phyloP scores from a whole-genome alignment of 176 grass and related monocot species.

The Raddia guianensis region DNA sequence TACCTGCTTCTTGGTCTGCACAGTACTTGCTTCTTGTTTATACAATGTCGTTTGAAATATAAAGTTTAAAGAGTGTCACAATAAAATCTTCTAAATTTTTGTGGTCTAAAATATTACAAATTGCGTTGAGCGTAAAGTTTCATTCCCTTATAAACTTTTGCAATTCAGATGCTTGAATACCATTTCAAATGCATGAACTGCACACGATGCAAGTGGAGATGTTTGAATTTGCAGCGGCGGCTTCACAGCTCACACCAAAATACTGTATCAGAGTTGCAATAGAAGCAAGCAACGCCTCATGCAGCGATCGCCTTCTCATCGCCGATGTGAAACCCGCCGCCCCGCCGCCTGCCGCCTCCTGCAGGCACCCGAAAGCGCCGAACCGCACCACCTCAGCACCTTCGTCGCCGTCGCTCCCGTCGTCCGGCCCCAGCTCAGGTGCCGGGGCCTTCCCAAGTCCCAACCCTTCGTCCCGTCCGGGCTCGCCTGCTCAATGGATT shows the following conservation, averaged over 20 bases:
- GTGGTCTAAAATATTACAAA: background rate
- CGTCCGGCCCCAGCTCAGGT: background rate
- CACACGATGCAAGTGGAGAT: background rate
- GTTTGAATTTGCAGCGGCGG: background rate
- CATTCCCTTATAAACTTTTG: background rate
- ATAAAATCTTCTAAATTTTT: too few relatives aligned
- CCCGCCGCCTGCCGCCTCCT: background rate
- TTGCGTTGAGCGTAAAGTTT: background rate
- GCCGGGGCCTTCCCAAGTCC: background rate
- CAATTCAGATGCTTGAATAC: background rate
- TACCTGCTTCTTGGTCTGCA: slow-evolving; percentile 6
- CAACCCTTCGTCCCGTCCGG: background rate
- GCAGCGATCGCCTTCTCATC: background rate
- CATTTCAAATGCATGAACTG: background rate
- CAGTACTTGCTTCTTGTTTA: too few relatives aligned
- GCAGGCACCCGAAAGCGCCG: background rate
- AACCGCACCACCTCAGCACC: background rate
- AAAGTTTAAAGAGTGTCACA: too few relatives aligned
- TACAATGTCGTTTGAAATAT: too few relatives aligned
- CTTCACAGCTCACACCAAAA: background rate
- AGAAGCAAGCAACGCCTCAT: background rate
- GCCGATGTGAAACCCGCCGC: background rate
- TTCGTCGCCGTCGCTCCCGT: background rate
- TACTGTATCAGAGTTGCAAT: background rate
- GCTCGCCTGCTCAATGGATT: background rate